Conservation (phyloP, 345 rosid species). For the Ceriops tagal region DNA sequence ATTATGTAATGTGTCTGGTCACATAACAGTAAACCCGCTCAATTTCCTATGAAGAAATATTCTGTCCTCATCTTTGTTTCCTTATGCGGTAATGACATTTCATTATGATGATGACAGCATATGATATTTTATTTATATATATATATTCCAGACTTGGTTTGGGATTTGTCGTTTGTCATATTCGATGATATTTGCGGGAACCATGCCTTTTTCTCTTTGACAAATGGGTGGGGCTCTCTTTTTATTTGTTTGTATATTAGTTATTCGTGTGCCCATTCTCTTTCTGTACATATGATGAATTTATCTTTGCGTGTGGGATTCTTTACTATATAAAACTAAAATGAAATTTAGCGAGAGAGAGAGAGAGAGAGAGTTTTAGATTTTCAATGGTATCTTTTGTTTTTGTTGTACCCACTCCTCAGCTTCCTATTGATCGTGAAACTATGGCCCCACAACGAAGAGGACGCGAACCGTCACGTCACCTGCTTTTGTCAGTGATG, state of each 20-base stretch:
- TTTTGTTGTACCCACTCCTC: not conserved
- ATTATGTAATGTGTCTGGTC: slow-evolving; percentile 21
- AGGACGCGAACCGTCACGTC: not conserved
- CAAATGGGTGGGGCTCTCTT: not conserved
- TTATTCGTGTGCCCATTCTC: slow-evolving; percentile 12
- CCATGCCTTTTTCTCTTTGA: not conserved
- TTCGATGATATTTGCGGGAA: too few species aligned
- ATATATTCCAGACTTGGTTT: too few species aligned
- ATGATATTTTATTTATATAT: not conserved
- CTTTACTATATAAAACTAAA: not conserved
- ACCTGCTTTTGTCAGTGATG: not conserved
- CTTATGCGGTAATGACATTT: not conserved
- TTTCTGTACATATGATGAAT: slow-evolving; percentile 11
- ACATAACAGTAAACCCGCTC: slow-evolving; percentile 21
- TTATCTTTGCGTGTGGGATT: not conserved
- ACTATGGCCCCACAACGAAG: not conserved
- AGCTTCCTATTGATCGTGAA: not conserved
- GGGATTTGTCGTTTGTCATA: not conserved
- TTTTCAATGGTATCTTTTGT: too few species aligned
- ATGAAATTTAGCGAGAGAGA: too few species aligned
- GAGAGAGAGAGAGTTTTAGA: too few species aligned
- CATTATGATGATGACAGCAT: not conserved
- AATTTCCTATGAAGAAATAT: slow-evolving; percentile 12
- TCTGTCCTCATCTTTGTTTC: not conserved
- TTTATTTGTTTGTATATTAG: slow-evolving; percentile 8